Conservation (phyloP, 2,329 filamentous ascomycete species). For the Kalmusia sp. region DNA sequence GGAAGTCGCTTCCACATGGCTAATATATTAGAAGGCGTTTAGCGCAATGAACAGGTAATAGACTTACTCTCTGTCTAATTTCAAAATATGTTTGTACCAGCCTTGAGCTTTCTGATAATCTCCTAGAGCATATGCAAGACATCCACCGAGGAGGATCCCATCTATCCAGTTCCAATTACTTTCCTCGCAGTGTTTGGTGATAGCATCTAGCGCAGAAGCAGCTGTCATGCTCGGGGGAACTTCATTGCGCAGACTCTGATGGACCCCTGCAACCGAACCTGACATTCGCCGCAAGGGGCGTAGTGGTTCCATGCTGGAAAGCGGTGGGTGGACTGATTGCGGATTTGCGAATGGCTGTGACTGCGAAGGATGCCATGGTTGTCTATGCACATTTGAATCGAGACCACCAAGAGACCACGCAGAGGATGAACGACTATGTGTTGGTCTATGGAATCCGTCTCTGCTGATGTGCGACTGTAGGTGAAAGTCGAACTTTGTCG, state of each 20-base stretch:
- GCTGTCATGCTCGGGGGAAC: slow-evolving; percentile 44
- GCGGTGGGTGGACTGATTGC: slow-evolving; percentile 26
- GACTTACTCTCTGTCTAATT: slow-evolving; percentile 62
- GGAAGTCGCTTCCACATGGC: slow-evolving; percentile 90
- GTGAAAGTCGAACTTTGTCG: slow-evolving; percentile 28
- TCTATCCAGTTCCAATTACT: slow-evolving; percentile 74
- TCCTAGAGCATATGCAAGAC: slow-evolving; percentile 87
- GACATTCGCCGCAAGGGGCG: slow-evolving; percentile 44
- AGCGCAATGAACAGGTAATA: slow-evolving; percentile 12
- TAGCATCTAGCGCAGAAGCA: slow-evolving; percentile 45
- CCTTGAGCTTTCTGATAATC: slow-evolving; percentile 79
- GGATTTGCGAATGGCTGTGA: slow-evolving; percentile 25
- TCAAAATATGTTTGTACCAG: slow-evolving; percentile 75
- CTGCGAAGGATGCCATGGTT: slow-evolving; percentile 34
- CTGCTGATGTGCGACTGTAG: slow-evolving; percentile 27
- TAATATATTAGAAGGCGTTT: slow-evolving; percentile 44
- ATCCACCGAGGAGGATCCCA: slow-evolving; percentile 89
- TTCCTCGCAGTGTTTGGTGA: slow-evolving; percentile 48
- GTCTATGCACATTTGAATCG: slow-evolving; percentile 25
- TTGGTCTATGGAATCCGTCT: slow-evolving; percentile 25
- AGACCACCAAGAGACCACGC: slow-evolving; percentile 30
- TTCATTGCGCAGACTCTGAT: slow-evolving; percentile 35
- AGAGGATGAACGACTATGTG: slow-evolving; percentile 40
- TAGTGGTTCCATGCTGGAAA: slow-evolving; percentile 32
- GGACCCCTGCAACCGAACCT: slow-evolving; percentile 37